Percentiles rank a stretch among this genome's conserved stretches.
Evolutionary conservation across 768 basidiomycete species (phyloP).

Genomic region (Naganishia friedmannii): DNA sequence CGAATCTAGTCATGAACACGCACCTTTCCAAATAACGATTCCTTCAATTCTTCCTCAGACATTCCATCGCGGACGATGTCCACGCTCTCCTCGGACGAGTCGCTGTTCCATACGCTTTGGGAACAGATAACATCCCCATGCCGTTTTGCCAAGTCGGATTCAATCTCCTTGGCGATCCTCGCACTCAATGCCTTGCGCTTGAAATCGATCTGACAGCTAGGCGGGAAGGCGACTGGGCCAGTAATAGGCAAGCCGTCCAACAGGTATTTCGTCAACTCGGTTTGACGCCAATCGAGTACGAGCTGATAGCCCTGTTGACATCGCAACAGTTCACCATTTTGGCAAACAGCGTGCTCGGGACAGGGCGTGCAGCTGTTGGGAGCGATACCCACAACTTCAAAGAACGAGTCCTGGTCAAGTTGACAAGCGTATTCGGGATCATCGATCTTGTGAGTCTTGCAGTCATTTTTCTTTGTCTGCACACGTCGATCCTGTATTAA

Average conservation of each 20-base stretch:
- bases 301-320: conserved; percentile 53
- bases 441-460: conserved; percentile 32
- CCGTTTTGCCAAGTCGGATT: conserved; percentile 42
- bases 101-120: conserved; percentile 38
- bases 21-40: conserved; percentile 18
- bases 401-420: conserved; percentile 37
- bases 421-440: conserved; percentile 13
- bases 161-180: conserved; percentile 43
- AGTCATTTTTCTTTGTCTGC: conserved; percentile 23
- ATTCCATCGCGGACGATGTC: conserved; percentile 28
- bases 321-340: conserved; percentile 41
- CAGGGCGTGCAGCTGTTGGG: conserved; percentile 51
- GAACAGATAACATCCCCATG: conserved; percentile 51
- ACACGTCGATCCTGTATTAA: conserved; percentile 34
- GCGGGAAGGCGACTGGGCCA: conserved; percentile 48
- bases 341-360: conserved; percentile 52
- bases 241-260: conserved; percentile 44
- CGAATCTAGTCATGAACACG: not conserved
- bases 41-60: conserved; percentile 25
- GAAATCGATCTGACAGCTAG: conserved; percentile 53
- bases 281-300: conserved; percentile 31
- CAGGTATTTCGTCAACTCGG: conserved; percentile 15
- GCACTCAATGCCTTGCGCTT: conserved; percentile 50
- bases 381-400: conserved; percentile 43
- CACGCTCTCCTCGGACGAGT: conserved; percentile 11